Conservation (phyloP, 2,329 filamentous ascomycete genomes). For the Zymoseptoria ardabiliae region DNA sequence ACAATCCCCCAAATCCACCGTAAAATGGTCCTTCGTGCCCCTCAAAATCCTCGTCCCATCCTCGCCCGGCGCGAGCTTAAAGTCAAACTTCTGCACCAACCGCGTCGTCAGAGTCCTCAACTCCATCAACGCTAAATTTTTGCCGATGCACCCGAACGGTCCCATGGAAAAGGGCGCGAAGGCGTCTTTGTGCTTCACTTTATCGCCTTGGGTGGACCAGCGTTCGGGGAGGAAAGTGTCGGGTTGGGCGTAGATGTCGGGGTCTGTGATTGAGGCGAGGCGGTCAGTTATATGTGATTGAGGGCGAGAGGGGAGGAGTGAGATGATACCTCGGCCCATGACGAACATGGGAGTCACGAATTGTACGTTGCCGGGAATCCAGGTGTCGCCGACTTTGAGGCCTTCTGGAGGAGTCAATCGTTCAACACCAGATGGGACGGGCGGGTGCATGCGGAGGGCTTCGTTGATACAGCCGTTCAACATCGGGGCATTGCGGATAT, state of each 20-base stretch:
- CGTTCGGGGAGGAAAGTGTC: slow-evolving; percentile 31
- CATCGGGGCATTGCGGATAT: slow-evolving; percentile 19
- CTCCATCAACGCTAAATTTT: slow-evolving; percentile 32
- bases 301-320: no score
- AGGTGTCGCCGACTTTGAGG: slow-evolving; percentile 29
- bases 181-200: slow-evolving; percentile 31
- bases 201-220: slow-evolving; percentile 31
- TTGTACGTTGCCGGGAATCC: slow-evolving; percentile 28
- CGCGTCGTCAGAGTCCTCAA: slow-evolving; percentile 30
- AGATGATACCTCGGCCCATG: slow-evolving; percentile 24
- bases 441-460: slow-evolving; percentile 36
- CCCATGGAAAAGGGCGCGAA: slow-evolving; percentile 34
- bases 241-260: slow-evolving; percentile 25
- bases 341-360: slow-evolving; percentile 23
- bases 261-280: no score
- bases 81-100: slow-evolving; percentile 31
- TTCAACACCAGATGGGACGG: slow-evolving; percentile 32
- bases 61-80: slow-evolving; percentile 32
- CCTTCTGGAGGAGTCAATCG: slow-evolving; percentile 35
- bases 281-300: no score
- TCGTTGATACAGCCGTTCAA: slow-evolving; percentile 37
- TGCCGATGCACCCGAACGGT: slow-evolving; percentile 33
- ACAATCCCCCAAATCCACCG: slow-evolving; percentile 22
- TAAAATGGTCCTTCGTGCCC: slow-evolving; percentile 33
- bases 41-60: slow-evolving; percentile 28